A percentile compares a stretch with the other conserved stretches of the same genome.
phyloP scores from a whole-genome alignment of 2,329 filamentous ascomycete species.

The Cryphonectria radicalis region DNA sequence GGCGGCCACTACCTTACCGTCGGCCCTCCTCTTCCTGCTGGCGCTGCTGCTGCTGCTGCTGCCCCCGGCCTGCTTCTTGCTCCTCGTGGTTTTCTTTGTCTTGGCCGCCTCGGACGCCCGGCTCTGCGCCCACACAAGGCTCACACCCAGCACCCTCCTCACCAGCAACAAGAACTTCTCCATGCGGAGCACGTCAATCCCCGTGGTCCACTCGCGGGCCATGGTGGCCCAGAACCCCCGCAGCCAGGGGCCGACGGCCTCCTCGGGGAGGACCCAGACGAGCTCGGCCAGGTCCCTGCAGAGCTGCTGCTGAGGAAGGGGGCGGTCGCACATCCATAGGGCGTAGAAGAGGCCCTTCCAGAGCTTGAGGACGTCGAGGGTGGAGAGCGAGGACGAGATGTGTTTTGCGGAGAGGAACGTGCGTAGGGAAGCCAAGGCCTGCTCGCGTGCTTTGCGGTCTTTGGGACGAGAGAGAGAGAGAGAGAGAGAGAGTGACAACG shows the following conservation, averaged over 20 bases:
- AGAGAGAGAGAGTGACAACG: background rate
- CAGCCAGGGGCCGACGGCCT: constrained; percentile 53
- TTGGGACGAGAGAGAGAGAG: background rate
- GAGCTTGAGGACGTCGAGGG: constrained; percentile 79
- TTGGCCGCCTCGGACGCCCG: constrained; percentile 32
- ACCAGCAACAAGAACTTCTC: constrained; percentile 93
- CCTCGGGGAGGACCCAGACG: constrained; percentile 59
- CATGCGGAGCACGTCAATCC: constrained; percentile 76
- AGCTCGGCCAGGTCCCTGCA: constrained; percentile 77
- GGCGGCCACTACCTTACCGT: constrained; percentile 12
- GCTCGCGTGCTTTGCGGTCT: constrained; percentile 77
- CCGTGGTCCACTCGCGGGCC: constrained; percentile 65
- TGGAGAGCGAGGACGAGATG: constrained; percentile 57
- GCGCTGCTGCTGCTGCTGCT: background rate
- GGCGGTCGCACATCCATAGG: constrained; percentile 92
- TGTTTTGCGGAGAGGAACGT: constrained; percentile 72
- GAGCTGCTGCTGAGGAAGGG: constrained; percentile 83
- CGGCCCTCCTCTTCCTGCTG: constrained; percentile 4
- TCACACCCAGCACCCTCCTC: constrained; percentile 75
- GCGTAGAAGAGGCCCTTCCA: constrained; percentile 96
- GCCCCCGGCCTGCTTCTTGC: constrained; percentile 38
- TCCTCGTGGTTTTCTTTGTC: constrained; percentile 30
- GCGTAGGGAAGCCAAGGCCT: constrained; percentile 76
- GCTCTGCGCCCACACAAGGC: constrained; percentile 56
- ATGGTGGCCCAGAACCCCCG: constrained; percentile 74